Percentiles rank a stretch among this genome's conserved stretches.
Evolutionary conservation across 495 filamentous ascomycete genomes (phyloP).

Genomic region (Tetracladium marchalianum): DNA sequence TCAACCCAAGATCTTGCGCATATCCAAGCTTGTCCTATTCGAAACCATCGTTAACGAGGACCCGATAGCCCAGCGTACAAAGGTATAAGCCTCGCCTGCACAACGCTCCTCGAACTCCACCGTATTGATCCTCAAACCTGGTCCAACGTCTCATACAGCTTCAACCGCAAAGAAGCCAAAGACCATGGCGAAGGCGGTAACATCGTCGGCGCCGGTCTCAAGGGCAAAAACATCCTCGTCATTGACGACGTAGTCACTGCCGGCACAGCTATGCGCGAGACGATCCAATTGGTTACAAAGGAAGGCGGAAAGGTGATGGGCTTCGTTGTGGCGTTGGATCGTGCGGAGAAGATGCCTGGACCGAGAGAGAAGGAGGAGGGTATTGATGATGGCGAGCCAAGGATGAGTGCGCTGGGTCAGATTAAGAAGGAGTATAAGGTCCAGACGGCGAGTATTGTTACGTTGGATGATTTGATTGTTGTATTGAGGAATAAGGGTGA

Average conservation of each 20-base stretch:
- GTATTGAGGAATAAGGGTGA: slow-evolving; percentile 30
- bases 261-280: slow-evolving; percentile 58
- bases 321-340: slow-evolving; percentile 54
- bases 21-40: not conserved
- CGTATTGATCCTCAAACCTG: slow-evolving; percentile 32
- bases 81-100: slow-evolving; percentile 51
- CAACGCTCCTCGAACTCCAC: slow-evolving; percentile 44
- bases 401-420: slow-evolving; percentile 48
- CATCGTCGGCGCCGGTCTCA: slow-evolving; percentile 51
- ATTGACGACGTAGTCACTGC: slow-evolving; percentile 68
- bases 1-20: not conserved
- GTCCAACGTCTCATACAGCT: slow-evolving; percentile 45
- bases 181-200: slow-evolving; percentile 55
- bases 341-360: slow-evolving; percentile 49
- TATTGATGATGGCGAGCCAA: slow-evolving; percentile 15
- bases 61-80: slow-evolving; percentile 53
- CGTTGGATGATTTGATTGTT: slow-evolving; percentile 51
- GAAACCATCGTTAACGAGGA: slow-evolving; percentile 18
- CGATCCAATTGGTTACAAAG: slow-evolving; percentile 48
- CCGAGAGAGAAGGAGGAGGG: slow-evolving; percentile 20
- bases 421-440: slow-evolving; percentile 43
- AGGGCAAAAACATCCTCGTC: slow-evolving; percentile 51
- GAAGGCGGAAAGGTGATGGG: slow-evolving; percentile 53
- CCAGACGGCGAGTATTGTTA: slow-evolving; percentile 37
- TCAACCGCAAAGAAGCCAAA: slow-evolving; percentile 65